A percentile compares a stretch with the other conserved stretches of the same genome.
Conservation (phyloP, 441 rosid genomes). For the Jatropha podagrica region DNA sequence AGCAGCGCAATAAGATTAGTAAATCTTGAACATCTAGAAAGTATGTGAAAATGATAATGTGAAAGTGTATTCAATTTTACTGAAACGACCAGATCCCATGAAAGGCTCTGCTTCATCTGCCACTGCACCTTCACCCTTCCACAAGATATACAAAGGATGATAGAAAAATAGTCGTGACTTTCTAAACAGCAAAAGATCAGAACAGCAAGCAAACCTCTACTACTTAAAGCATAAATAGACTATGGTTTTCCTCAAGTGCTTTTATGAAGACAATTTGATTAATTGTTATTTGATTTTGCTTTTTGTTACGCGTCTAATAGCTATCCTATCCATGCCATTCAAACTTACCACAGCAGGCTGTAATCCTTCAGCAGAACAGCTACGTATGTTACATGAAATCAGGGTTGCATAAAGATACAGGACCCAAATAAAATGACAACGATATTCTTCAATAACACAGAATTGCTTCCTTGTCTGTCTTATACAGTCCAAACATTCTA, state of each 20-base stretch:
- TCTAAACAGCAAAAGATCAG: too few relatives aligned
- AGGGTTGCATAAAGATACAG: background rate
- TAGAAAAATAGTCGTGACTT: background rate
- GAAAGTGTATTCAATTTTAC: slow-evolving; percentile 34
- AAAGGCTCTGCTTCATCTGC: slow-evolving; percentile 82
- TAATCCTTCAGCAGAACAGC: background rate
- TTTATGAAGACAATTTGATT: background rate
- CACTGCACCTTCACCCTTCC: slow-evolving; percentile 41
- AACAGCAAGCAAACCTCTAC: background rate
- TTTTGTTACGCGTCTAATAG: background rate
- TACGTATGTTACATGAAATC: background rate
- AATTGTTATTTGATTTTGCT: background rate
- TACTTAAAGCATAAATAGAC: too few relatives aligned
- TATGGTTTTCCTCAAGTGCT: background rate
- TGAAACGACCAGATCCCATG: slow-evolving; percentile 84
- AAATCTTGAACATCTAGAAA: background rate
- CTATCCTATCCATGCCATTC: too few relatives aligned
- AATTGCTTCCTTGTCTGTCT: too few relatives aligned
- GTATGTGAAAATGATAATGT: background rate
- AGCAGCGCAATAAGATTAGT: slow-evolving; percentile 11
- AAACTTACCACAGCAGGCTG: background rate
- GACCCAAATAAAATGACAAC: background rate
- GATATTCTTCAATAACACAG: too few relatives aligned
- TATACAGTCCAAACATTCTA: too few relatives aligned
- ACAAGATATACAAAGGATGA: background rate